A percentile compares a stretch with the other conserved stretches of the same genome.
Evolutionary conservation across 2,329 filamentous ascomycete genomes (phyloP).

Genomic region (Coniochaeta sp.): DNA sequence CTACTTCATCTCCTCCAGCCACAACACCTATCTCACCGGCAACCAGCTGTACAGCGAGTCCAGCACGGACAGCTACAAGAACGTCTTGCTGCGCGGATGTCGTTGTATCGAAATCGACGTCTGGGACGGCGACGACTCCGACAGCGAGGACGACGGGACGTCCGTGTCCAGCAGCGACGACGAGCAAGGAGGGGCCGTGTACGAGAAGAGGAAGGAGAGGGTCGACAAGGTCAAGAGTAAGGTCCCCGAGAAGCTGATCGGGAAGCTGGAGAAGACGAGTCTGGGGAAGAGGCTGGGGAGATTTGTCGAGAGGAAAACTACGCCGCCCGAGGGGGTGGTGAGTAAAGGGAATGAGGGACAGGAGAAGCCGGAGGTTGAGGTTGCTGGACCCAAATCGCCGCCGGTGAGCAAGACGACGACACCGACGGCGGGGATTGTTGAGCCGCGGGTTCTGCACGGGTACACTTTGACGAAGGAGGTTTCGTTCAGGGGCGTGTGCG

Average conservation of each 20-base stretch:
- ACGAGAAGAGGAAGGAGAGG: constrained; percentile 50
- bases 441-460: constrained; percentile 78
- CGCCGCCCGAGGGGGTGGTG: not conserved
- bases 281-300: constrained; percentile 35
- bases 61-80: constrained; percentile 82
- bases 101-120: constrained; percentile 93
- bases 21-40: constrained; percentile 89
- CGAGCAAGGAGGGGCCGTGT: constrained; percentile 41
- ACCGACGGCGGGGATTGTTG: constrained; percentile 29
- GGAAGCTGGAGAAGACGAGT: constrained; percentile 41
- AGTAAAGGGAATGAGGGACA: too few relatives aligned
- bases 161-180: constrained; percentile 46
- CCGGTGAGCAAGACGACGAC: constrained; percentile 8
- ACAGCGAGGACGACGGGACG: constrained; percentile 47
- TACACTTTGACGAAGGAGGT: constrained; percentile 88
- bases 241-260: constrained; percentile 34
- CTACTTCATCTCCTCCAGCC: constrained; percentile 91
- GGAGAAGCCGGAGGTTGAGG: constrained; percentile 8
- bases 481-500: constrained; percentile 78
- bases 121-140: constrained; percentile 78
- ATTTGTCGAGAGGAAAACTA: constrained; percentile 20
- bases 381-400: not conserved
- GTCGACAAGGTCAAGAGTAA: constrained; percentile 59
- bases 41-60: constrained; percentile 83
- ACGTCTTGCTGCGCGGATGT: constrained; percentile 75